Conservation (phyloP, 2,329 filamentous ascomycete genomes). For the Pseudogymnoascus pannorum region DNA sequence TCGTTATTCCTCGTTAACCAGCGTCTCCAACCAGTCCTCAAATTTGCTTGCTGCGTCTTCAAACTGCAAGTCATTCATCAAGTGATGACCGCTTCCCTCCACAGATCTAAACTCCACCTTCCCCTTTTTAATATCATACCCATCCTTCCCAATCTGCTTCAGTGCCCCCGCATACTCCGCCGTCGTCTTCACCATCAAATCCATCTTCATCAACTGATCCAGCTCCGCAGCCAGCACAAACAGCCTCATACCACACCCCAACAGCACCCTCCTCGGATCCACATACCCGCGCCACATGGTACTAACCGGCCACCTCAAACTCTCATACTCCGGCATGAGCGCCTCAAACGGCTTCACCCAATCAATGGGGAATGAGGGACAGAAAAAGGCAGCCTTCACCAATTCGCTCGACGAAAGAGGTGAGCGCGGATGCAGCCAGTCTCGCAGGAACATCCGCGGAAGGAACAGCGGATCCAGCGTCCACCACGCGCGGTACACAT, state of each 20-base stretch:
- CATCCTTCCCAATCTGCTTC: constrained; percentile 17
- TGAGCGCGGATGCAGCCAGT: constrained; percentile 32
- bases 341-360: constrained; percentile 30
- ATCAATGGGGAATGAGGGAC: constrained; percentile 24
- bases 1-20: neutral
- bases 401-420: constrained; percentile 33
- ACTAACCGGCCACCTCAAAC: constrained; percentile 35
- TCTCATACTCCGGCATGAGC: constrained; percentile 35
- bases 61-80: constrained; percentile 35
- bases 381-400: constrained; percentile 37
- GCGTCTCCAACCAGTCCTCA: constrained; percentile 19
- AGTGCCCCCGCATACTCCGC: constrained; percentile 26
- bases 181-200: constrained; percentile 24
- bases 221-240: constrained; percentile 22
- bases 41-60: constrained; percentile 30
- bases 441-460: constrained; percentile 27
- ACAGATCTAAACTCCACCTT: constrained; percentile 27
- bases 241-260: constrained; percentile 17
- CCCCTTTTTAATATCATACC: constrained; percentile 12
- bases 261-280: constrained; percentile 28
- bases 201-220: constrained; percentile 23
- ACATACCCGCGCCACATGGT: constrained; percentile 31
- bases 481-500: constrained; percentile 30
- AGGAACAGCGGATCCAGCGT: constrained; percentile 33
- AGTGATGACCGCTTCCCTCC: constrained; percentile 32